Evolutionary conservation across 2,329 filamentous ascomycete genomes (phyloP).

Genomic region (Aureobasidium leucospermi): DNA sequence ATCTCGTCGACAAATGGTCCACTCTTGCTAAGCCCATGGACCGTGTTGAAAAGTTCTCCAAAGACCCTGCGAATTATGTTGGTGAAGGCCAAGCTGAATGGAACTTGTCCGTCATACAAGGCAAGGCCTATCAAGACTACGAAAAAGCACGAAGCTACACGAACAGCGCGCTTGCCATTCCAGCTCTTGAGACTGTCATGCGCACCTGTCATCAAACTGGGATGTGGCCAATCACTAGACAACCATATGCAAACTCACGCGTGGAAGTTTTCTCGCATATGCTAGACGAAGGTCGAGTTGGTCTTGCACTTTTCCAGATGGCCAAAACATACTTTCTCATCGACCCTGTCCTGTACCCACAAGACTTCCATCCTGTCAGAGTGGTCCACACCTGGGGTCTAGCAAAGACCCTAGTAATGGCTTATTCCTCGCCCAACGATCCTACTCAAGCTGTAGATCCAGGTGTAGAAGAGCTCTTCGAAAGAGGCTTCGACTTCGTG

Average conservation of each 20-base stretch:
- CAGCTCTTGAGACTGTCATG: slow-evolving; percentile 20
- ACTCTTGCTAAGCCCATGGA: slow-evolving; percentile 19
- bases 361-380: slow-evolving; percentile 46
- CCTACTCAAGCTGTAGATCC: neutral
- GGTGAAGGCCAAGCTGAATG: slow-evolving; percentile 16
- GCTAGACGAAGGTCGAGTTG: slow-evolving; percentile 29
- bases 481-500: slow-evolving; percentile 15
- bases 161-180: slow-evolving; percentile 17
- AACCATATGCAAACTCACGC: slow-evolving; percentile 49
- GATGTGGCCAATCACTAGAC: slow-evolving; percentile 43
- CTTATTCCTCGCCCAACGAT: slow-evolving; percentile 11
- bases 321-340: slow-evolving; percentile 45
- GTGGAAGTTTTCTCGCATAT: slow-evolving; percentile 46
- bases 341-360: slow-evolving; percentile 45
- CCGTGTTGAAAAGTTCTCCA: slow-evolving; percentile 14
- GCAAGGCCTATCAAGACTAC: slow-evolving; percentile 18
- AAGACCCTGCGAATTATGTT: neutral
- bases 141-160: slow-evolving; percentile 18
- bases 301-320: slow-evolving; percentile 38
- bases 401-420: slow-evolving; percentile 31
- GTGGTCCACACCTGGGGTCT: slow-evolving; percentile 40
- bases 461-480: neutral
- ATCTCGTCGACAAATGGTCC: slow-evolving; percentile 19
- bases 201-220: slow-evolving; percentile 27
- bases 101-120: slow-evolving; percentile 22